These are phyloP conservation scores for Pisolithus microcarpus DNA, from an alignment of 768 basidiomycete genomes.

Conservation along the genomic window DNA sequence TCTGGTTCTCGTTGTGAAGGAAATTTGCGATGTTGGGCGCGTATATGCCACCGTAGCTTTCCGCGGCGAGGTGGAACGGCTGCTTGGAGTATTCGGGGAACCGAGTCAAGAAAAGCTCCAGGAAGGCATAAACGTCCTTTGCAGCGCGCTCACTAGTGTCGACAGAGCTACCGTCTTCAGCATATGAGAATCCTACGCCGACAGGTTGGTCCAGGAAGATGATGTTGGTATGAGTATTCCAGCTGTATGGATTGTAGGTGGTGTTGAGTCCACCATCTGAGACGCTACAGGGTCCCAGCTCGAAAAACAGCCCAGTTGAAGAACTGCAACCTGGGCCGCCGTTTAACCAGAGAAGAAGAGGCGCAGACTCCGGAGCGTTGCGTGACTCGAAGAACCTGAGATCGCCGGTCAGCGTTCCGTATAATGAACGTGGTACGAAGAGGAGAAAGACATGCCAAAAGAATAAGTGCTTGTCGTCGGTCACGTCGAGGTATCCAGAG, in stretches of 20 bases:
- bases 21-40: constrained; percentile 80
- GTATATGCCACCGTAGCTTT: constrained; percentile 75
- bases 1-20: constrained; percentile 74
- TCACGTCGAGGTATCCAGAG: constrained; percentile 79
- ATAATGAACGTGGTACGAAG: background rate
- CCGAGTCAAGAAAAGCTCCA: constrained; percentile 70
- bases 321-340: constrained; percentile 71
- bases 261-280: constrained; percentile 62
- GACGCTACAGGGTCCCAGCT: constrained; percentile 84
- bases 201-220: constrained; percentile 71
- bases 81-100: constrained; percentile 65
- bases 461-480: constrained; percentile 76
- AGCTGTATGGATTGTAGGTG: constrained; percentile 70
- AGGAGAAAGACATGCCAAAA: constrained; percentile 54
- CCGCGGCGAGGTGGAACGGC: constrained; percentile 76
- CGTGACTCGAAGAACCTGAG: constrained; percentile 86
- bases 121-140: constrained; percentile 83
- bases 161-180: constrained; percentile 65
- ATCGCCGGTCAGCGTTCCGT: background rate
- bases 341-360: constrained; percentile 87
- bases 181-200: constrained; percentile 86
- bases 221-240: constrained; percentile 68
- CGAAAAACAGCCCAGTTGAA: constrained; percentile 81
- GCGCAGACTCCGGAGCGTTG: constrained; percentile 62
- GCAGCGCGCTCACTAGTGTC: constrained; percentile 80